Percentiles rank a stretch among this genome's conserved stretches.
phyloP scores from a whole-genome alignment of 2,329 filamentous ascomycete species.

The Phoma sp. region DNA sequence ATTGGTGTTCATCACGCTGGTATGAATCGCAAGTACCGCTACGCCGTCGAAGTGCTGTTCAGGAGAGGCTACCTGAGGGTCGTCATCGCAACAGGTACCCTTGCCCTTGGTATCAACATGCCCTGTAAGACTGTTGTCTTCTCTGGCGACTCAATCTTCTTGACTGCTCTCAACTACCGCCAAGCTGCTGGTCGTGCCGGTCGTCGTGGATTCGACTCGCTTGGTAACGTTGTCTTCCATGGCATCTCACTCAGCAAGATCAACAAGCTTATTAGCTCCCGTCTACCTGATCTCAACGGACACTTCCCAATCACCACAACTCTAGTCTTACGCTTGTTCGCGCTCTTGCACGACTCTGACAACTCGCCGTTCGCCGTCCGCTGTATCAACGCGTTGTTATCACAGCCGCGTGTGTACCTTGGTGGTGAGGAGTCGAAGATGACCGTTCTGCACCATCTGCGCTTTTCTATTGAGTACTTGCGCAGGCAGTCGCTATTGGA shows the following conservation, averaged over 20 bases:
- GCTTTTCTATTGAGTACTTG: slow-evolving; percentile 83
- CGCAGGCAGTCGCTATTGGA: slow-evolving; percentile 71
- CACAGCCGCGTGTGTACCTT: slow-evolving; percentile 72
- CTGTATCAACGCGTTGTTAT: slow-evolving; percentile 70
- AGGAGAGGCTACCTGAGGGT: slow-evolving; percentile 73
- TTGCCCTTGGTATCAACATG: slow-evolving; percentile 74
- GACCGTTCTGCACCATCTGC: slow-evolving; percentile 75
- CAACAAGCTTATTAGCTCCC: slow-evolving; percentile 73
- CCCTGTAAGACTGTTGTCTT: slow-evolving; percentile 84
- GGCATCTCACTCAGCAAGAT: slow-evolving; percentile 67
- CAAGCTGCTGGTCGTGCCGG: slow-evolving; percentile 80
- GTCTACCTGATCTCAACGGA: slow-evolving; percentile 74
- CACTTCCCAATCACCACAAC: slow-evolving; percentile 81
- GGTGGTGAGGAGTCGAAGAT: slow-evolving; percentile 72
- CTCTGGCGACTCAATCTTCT: slow-evolving; percentile 72
- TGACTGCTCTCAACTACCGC: slow-evolving; percentile 77
- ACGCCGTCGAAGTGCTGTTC: slow-evolving; percentile 76
- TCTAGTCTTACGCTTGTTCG: slow-evolving; percentile 71
- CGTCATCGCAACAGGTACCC: slow-evolving; percentile 76
- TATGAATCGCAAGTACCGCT: slow-evolving; percentile 78
- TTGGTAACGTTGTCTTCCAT: slow-evolving; percentile 83
- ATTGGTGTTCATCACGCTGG: slow-evolving; percentile 80
- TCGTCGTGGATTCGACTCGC: slow-evolving; percentile 78
- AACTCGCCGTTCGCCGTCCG: slow-evolving; percentile 66
- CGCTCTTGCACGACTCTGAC: slow-evolving; percentile 69